These are phyloP conservation scores for Nelumbo lutea DNA, from an alignment of 164 flowering plant species.

Conservation along the genomic window DNA sequence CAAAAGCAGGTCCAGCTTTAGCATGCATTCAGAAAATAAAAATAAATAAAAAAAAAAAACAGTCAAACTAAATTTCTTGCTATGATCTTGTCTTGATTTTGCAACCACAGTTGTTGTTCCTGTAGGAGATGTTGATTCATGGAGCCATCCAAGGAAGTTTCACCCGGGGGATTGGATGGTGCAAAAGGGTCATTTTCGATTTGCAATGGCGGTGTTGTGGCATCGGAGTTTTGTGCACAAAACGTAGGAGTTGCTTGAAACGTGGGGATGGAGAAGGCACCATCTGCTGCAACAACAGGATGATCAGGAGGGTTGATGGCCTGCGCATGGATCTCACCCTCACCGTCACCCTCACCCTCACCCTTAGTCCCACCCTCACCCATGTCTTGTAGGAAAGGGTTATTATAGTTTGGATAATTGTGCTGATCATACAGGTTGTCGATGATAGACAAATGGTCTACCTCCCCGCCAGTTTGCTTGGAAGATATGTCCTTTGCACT, in stretches of 20 bases:
- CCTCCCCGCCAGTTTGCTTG: not conserved
- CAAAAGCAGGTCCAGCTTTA: too few relatives aligned
- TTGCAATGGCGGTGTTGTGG: not conserved
- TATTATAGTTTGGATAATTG: constrained; percentile 22
- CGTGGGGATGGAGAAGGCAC: constrained; percentile 11
- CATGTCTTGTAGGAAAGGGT: constrained; percentile 52
- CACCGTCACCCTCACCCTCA: too few relatives aligned
- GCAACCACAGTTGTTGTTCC: constrained; percentile 67
- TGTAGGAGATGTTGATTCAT: constrained; percentile 25
- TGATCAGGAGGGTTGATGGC: too few relatives aligned
- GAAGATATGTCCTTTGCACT: constrained; percentile 9
- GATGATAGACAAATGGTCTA: not conserved
- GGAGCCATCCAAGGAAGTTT: constrained; percentile 8
- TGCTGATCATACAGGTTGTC: not conserved
- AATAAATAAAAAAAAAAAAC: too few relatives aligned
- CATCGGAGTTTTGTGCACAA: constrained; percentile 17
- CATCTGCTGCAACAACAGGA: constrained; percentile 9
- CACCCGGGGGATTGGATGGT: constrained; percentile 17
- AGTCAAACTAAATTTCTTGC: constrained; percentile 34
- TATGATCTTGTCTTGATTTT: constrained; percentile 63
- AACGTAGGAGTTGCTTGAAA: constrained; percentile 40
- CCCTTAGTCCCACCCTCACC: too few relatives aligned
- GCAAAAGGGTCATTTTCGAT: constrained; percentile 38
- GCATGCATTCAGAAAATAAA: not conserved
- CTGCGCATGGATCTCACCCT: too few relatives aligned